These are phyloP conservation scores for Sclerotinia nivalis DNA, from an alignment of 2,329 filamentous ascomycete genomes.

Conservation along the genomic window DNA sequence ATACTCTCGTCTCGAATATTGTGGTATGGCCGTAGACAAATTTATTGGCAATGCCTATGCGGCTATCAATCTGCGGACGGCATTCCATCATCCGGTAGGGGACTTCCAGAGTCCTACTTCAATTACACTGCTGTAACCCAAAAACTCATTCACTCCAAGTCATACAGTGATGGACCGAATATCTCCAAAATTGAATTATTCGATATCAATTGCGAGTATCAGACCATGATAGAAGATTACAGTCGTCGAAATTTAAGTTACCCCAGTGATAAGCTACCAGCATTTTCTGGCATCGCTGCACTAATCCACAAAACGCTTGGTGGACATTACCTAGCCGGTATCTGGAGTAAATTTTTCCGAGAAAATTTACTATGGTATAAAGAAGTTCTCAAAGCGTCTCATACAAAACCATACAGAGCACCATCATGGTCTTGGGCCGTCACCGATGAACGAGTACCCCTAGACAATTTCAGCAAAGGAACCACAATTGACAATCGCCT, in stretches of 20 bases:
- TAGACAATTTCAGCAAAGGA: accelerated
- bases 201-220: neutral
- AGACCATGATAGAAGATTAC: neutral
- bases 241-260: neutral
- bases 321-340: neutral
- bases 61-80: neutral
- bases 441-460: accelerated
- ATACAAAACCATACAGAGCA: neutral
- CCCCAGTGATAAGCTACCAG: neutral
- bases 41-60: neutral
- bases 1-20: neutral
- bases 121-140: neutral
- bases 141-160: neutral
- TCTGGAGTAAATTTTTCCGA: neutral
- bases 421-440: neutral
- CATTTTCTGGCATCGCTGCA: neutral
- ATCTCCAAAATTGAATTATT: neutral
- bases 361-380: neutral
- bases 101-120: accelerated
- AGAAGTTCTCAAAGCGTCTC: accelerated
- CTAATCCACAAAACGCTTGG: neutral
- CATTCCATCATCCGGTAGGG: accelerated
- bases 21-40: neutral
- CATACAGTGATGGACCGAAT: too few relatives aligned
- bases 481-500: too few relatives aligned